Evolutionary conservation across 805 yeast genomes (phyloP), one percentile per base, ranked within the genome.

Genomic region (Lipomyces spencermartinsiae): DNA sequence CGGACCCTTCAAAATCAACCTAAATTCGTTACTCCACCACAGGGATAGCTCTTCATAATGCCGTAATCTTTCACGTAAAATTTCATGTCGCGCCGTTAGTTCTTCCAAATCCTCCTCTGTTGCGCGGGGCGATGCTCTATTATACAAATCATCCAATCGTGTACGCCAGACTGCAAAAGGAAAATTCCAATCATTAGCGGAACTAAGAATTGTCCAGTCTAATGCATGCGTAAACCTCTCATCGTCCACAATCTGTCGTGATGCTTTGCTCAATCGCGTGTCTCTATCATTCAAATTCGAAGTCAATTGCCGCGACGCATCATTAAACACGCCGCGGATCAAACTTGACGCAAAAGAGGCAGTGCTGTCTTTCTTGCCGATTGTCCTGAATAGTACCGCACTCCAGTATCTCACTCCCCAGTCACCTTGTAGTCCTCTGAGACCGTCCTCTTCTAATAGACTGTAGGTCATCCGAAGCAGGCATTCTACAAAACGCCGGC

Each of bases 11-110:
- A 43, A 43, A 43, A 43, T 43, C 4, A 43, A 19, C 49, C 22
- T 43, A 43, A 43, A 43, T n/a, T 43, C 49, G 7, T 43, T 43
- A 43, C n/a, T 43, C 49, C 49, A 43, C 49, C 49, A 43, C 49
- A 16, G 49, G 49, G 22, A 16, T n/a, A 43, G 49, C 5, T n/a
- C 49, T 43, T 43, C 49, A 43, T 43, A 43, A 43, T 43, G 22
- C 49, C n/a, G 49, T n/a, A 43, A 43, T 8, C 22, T 43, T 43
- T 12, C 49, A 43, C 49, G n/a, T 43, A 43, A 43, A 43, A 16
- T 3, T 4, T 43, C 49, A 43, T 43, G n/a, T 43, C 49, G 22
- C 22, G 1, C 10, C 4, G 49, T 43, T 43, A 43, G 49, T 7
- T 43, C 49, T 43, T 43, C 8, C n/a, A 43, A 43, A 16, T 43